phyloP scores from a whole-genome alignment of 768 basidiomycete species.

The Podaxis sp. region DNA sequence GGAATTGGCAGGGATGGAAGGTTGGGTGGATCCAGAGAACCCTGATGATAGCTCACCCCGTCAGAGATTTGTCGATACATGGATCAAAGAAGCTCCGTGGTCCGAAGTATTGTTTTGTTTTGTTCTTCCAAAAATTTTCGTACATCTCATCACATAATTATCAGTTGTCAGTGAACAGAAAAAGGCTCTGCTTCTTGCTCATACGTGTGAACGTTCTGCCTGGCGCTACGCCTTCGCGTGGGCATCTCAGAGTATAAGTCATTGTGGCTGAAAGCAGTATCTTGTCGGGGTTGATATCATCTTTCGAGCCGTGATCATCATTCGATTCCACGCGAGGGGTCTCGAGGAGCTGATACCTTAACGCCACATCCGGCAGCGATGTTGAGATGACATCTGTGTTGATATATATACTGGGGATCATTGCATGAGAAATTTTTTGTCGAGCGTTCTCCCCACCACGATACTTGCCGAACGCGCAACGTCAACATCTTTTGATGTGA shows the following conservation, averaged over 20 bases:
- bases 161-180: neutral
- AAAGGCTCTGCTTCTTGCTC: neutral
- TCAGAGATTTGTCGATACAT: conserved; percentile 9
- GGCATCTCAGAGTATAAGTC: neutral
- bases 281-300: neutral
- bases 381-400: conserved; percentile 7
- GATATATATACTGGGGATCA: conserved; percentile 11
- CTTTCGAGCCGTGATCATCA: conserved; percentile 9
- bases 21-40: conserved; percentile 8
- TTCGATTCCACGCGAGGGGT: conserved; percentile 13
- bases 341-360: conserved; percentile 13
- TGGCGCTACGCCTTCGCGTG: neutral
- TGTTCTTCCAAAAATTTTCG: conserved; percentile 14
- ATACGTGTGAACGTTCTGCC: neutral
- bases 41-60: conserved; percentile 12
- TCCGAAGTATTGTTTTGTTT: conserved; percentile 9
- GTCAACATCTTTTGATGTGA: conserved; percentile 10
- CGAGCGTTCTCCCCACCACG: neutral
- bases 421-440: conserved; percentile 2
- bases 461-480: conserved; percentile 15
- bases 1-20: conserved; percentile 5
- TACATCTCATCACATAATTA: conserved; percentile 2
- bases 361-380: conserved; percentile 13
- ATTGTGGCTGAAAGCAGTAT: neutral
- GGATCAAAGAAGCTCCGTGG: conserved; percentile 13